These are phyloP conservation scores for Penicillium hesseltinei DNA, from an alignment of 2,329 filamentous ascomycete species.

Conservation along the genomic window DNA sequence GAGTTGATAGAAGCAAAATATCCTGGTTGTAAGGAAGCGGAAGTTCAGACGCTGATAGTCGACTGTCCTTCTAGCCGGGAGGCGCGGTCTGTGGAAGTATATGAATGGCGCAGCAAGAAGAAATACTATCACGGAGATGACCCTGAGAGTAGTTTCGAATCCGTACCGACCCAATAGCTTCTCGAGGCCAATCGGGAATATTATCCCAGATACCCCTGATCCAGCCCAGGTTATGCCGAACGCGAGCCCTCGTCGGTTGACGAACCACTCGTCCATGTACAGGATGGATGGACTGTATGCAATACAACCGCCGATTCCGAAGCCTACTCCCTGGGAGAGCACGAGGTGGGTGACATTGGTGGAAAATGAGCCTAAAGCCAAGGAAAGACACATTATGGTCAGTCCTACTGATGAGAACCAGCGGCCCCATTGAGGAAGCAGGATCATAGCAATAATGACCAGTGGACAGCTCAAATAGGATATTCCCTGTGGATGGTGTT, in stretches of 20 bases:
- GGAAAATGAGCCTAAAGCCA: constrained; percentile 28
- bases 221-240: constrained; percentile 47
- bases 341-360: constrained; percentile 25
- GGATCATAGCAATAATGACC: constrained; percentile 20
- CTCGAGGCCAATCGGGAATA: constrained; percentile 48
- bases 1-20: constrained; percentile 49
- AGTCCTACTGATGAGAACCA: constrained; percentile 25
- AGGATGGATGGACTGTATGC: constrained; percentile 49
- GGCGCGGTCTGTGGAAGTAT: constrained; percentile 43
- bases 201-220: constrained; percentile 41
- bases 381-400: constrained; percentile 24
- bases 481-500: constrained; percentile 17
- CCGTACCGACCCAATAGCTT: constrained; percentile 44
- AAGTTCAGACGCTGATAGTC: constrained; percentile 41
- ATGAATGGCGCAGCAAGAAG: constrained; percentile 25
- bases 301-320: constrained; percentile 49
- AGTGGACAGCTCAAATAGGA: constrained; percentile 27
- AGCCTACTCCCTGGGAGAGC: constrained; percentile 30
- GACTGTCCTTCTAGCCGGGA: constrained; percentile 32
- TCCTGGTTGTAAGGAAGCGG: constrained; percentile 35
- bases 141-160: constrained; percentile 45
- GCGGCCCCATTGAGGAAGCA: constrained; percentile 19
- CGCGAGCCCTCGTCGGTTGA: constrained; percentile 45
- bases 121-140: constrained; percentile 39
- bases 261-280: constrained; percentile 53